Evolutionary conservation across 179 eudicot genomes (phyloP), one percentile per base, ranked within the genome.

Genomic region (Kewa caespitosa): DNA sequence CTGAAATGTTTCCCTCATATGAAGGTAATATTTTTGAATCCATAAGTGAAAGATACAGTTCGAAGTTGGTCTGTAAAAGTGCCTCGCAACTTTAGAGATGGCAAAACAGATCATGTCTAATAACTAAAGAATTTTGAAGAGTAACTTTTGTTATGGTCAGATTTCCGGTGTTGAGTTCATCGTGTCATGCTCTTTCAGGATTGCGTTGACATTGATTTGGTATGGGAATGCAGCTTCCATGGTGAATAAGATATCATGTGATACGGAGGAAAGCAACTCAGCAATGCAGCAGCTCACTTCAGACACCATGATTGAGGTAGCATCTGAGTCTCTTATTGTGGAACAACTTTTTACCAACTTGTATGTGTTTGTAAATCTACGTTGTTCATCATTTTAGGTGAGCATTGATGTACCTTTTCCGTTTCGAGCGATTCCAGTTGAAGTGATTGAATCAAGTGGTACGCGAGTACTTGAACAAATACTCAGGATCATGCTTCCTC

Each of bases 221-320:
- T 91, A 62, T 91, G 85, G 97, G 90, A 89, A 85, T 93, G 97
- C 98, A 93, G 98, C 97, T 87, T 90, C 86, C 36, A 91, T 93
- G 97, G 88, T 80, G 84, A 93, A 91, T 76, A 82, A 55, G 67
- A 85, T 93, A 82, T 87, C 94, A 12, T 93, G 89, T 69, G 85
- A 79, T 69, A 46, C 78, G 76, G 66, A 48, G 38, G 57, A 36
- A 54, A 81, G 75, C 75, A 75, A 82, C 76, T 82, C 88, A 42
- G 82, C 74, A 17, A 25, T 76, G 38, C 91, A 88, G 75, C 85
- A 83, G 68, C 92, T 93, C 59, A 83, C 88, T 75, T 91, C 98
- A 23, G 89, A 93, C 82, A 80, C 98, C 38, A 81, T 83, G 66
- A 93, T 93, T 69, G 92, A 91, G 97, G 97, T 92, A 10, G 61